phyloP scores from a whole-genome alignment of 225 moss, liverwort and hornwort genomes.

The Marchantia polymorpha region DNA sequence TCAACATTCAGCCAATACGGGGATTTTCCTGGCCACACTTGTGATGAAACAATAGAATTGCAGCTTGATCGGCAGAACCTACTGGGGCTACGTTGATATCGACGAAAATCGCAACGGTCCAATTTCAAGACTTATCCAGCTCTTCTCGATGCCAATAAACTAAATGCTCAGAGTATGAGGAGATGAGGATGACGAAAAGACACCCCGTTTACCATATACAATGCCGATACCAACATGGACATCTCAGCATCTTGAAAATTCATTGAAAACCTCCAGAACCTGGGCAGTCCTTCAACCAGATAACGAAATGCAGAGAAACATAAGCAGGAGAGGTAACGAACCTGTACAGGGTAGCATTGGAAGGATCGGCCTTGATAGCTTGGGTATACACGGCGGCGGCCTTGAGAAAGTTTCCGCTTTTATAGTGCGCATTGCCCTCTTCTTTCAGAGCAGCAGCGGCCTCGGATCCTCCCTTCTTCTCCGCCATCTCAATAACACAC shows the following conservation, averaged over 20 bases:
- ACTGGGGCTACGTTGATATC: too few species aligned
- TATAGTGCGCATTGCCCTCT: conserved; percentile 89
- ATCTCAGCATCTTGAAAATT: not conserved
- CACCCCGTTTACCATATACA: not conserved
- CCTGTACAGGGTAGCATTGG: conserved; percentile 89
- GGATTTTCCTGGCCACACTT: not conserved
- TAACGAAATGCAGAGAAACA: not conserved
- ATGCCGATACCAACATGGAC: not conserved
- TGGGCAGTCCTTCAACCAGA: not conserved
- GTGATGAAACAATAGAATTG: not conserved
- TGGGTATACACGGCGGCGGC: conserved; percentile 97
- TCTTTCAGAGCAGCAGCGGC: conserved; percentile 58
- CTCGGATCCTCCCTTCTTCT: conserved; percentile 32
- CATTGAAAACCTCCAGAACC: not conserved
- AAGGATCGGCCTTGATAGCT: conserved; percentile 88
- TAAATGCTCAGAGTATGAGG: too few species aligned
- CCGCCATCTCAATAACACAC: conserved; percentile 1
- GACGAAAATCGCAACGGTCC: too few species aligned
- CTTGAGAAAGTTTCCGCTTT: conserved; percentile 75
- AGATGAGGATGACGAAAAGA: not conserved
- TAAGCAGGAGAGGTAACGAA: not conserved
- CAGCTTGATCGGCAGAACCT: too few species aligned
- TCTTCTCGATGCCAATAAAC: too few species aligned
- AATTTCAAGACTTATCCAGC: too few species aligned
- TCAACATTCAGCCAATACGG: not conserved